These are phyloP conservation scores for Curvularia sp. DNA, from an alignment of 2,329 filamentous ascomycete species.

Conservation along the genomic window DNA sequence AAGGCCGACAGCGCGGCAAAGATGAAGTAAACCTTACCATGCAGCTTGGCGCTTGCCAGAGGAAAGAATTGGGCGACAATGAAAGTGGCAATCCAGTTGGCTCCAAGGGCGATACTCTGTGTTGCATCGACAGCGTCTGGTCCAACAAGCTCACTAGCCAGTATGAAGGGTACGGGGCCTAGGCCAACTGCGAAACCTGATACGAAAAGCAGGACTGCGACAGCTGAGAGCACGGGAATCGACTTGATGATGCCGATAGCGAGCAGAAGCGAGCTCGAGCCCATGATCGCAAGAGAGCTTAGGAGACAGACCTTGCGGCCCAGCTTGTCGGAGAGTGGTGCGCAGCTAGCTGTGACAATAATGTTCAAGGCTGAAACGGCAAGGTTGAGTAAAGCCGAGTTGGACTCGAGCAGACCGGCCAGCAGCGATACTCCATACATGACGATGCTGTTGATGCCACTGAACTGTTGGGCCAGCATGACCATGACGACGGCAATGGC, in stretches of 20 bases:
- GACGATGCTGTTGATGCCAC: conserved; percentile 92
- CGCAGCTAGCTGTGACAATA: conserved; percentile 78
- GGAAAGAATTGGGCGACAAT: conserved; percentile 95
- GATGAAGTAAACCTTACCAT: conserved; percentile 89
- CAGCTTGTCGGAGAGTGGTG: conserved; percentile 84
- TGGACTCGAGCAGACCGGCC: conserved; percentile 78
- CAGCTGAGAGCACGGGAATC: conserved; percentile 76
- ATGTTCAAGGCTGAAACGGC: conserved; percentile 87
- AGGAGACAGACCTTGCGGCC: conserved; percentile 88
- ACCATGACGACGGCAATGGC: conserved; percentile 89
- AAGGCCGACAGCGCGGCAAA: conserved; percentile 77
- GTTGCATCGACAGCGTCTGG: conserved; percentile 90
- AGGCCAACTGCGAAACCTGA: conserved; percentile 88
- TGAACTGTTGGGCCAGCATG: conserved; percentile 92
- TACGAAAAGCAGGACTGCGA: conserved; percentile 85
- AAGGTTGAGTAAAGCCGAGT: conserved; percentile 84
- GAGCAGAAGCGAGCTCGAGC: conserved; percentile 75
- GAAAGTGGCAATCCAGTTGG: conserved; percentile 91
- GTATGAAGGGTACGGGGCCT: conserved; percentile 92
- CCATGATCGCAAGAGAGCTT: conserved; percentile 84
- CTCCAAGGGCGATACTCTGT: conserved; percentile 84
- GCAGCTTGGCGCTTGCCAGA: conserved; percentile 77
- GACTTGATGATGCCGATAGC: conserved; percentile 79
- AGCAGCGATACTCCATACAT: conserved; percentile 98
- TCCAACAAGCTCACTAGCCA: conserved; percentile 88